Base-by-base conservation (phyloP, 1,284 basidiomycete species). In the Golubevia sp. region DNA sequence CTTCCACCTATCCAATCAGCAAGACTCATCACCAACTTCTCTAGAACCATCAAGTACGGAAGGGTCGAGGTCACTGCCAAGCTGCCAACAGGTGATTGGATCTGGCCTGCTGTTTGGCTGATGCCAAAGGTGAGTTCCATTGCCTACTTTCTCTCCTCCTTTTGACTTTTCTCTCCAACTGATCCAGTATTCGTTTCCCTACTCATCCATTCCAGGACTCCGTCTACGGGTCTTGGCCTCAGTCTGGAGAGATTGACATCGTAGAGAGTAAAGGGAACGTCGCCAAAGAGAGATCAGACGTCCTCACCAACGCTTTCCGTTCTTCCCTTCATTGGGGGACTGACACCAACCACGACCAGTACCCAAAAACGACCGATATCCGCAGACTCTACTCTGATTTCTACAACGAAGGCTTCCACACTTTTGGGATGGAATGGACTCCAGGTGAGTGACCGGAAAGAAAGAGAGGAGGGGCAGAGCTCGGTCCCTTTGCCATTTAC, bases 21-120 rank as follows among this genome's bases (percentile, higher is more conserved):
- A 0, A 63, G 74, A 0, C 26, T 74, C 20, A 68, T 63, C 38
- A 74, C 74, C 65, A 74, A 74, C 61, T 61, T 65, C 23, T 30
- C 21, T 48, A 51, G 51, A 34, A 58, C 61, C 13, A 75, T 75
- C 63, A 61, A 56, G 56, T 75, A 63, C 58, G 72, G 73, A 3
- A 61, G 64, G 1, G 64, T 75, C 23, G 71, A 75, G 52, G 71
- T 75, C 15, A 59, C 59, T 6, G 73, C 73, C 2, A 53, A 55
- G 24, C 66, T 75, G 66, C 72, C 73, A 2, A 74, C 68, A 7
- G 73, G 73, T 27, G 71, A 75, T 56, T 75, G 73, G 73, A 58
- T 74, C 55, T 75, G 73, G 72, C 72, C 73, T 6, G 71, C 73
- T 1, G 23, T 75, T 1, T 75, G 73, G 73, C 71, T 75, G 73